Base-by-base conservation (phyloP, 306 rosid species). In the Malus domestica region DNA sequence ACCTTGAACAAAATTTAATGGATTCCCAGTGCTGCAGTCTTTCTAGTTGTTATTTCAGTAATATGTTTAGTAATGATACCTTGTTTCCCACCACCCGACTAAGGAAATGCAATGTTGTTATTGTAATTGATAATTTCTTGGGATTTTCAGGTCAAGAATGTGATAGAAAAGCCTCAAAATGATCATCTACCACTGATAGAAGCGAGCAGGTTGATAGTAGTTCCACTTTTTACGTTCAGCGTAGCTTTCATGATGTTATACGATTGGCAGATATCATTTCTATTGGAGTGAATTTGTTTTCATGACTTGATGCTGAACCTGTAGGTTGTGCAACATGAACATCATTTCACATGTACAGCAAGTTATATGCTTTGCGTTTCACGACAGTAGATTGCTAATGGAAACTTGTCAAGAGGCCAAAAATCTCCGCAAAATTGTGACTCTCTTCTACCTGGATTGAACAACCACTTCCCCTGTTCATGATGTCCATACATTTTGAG, bases 321-420 rank as follows among this genome's bases (percentile, higher is more conserved):
- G 93, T 93, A 92, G 98, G 97, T 67, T 96, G 70, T 96, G 99
- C 83, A 96, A 96, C 74, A 90, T 89, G 99, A 92, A 96, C 89
- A 96, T 96, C 89, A 91, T 96, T 83, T 87, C 96, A 25, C 96
- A 89, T 20, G 99, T 96, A 78, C 99, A 93, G 73, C 99, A 96
- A 88, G 97, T 96, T 76, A 96, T 96, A 75, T 96, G 99, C 90
- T 96, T 96, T 80, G 99, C 97, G 16, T 96, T 96, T 82, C 99
- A 96, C 78, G 99, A 96, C 71, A 92, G 98, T 85, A 87, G 83
- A 84, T 86, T 96, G 91, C 96, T 96, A 66, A 93, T 96, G 99
- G 98, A 96, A 89, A 96, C 99, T 67, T 96, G 99, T 87, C 99
- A 87, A 82, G 99, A 96, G 82, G 99, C 99, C 4, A 93, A 90